Conservation (phyloP, 805 yeast genomes). For the Pichia insulana region DNA sequence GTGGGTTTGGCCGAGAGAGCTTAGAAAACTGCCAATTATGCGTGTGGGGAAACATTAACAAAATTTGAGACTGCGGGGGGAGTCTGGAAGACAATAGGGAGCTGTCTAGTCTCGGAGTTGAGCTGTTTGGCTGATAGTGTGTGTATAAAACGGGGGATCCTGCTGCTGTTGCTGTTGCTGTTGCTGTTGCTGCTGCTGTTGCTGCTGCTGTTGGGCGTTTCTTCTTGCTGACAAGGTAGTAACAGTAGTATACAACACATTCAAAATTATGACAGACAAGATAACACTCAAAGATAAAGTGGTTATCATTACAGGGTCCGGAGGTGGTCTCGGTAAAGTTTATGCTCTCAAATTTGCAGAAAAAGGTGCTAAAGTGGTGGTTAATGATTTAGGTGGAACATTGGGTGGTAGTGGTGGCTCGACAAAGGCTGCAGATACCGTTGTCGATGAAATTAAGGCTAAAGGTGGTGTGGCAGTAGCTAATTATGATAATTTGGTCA, state of each 20-base stretch:
- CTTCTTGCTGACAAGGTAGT: too few relatives aligned
- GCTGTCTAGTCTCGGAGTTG: too few relatives aligned
- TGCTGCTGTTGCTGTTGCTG: too few relatives aligned
- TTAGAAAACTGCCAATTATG: too few relatives aligned
- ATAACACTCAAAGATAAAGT: constrained; percentile 70
- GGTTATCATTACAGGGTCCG: constrained; percentile 93
- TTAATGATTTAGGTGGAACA: constrained; percentile 87
- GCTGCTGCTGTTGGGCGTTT: too few relatives aligned
- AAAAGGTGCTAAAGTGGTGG: constrained; percentile 92
- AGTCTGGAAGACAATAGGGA: too few relatives aligned
- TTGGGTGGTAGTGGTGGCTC: constrained; percentile 65
- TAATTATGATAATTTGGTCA: constrained; percentile 82
- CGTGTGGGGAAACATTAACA: too few relatives aligned
- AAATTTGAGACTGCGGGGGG: too few relatives aligned
- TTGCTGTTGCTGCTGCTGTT: too few relatives aligned
- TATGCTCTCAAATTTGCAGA: constrained; percentile 83
- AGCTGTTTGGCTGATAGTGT: too few relatives aligned
- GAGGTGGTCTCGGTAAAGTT: constrained; percentile 89
- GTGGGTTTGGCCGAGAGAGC: too few relatives aligned
- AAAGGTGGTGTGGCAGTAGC: constrained; percentile 86
- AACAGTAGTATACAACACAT: neutral
- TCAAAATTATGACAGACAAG: constrained; percentile 12
- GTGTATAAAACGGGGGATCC: too few relatives aligned
- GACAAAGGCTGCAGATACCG: constrained; percentile 74
- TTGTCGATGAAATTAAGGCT: constrained; percentile 71